These are phyloP conservation scores for Gryganskiella cystojenkinii DNA, from an alignment of 192 early-diverging fungal genomes.

Conservation along the genomic window DNA sequence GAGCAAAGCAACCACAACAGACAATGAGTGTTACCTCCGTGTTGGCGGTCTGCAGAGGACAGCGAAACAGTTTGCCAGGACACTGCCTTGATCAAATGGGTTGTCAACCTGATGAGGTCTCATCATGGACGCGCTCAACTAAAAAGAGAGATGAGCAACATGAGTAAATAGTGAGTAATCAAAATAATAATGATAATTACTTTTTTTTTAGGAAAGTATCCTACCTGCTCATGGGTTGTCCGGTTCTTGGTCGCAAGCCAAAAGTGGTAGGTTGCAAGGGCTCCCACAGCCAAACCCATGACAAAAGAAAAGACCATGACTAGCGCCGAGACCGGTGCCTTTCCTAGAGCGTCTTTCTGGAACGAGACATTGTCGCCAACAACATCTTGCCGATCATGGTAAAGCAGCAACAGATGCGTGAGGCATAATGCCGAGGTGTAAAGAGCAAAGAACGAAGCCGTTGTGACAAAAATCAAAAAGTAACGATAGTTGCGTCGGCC, in stretches of 20 bases:
- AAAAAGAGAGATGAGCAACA: background rate
- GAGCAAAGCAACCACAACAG: background rate
- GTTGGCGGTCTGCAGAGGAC: slow-evolving; percentile 66
- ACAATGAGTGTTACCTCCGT: slow-evolving; percentile 52
- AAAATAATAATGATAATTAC: background rate
- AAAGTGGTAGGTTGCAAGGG: slow-evolving; percentile 82
- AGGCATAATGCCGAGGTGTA: slow-evolving; percentile 71
- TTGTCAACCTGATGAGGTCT: slow-evolving; percentile 49
- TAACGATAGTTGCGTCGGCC: slow-evolving; percentile 85
- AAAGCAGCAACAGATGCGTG: slow-evolving; percentile 61
- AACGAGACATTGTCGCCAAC: slow-evolving; percentile 12
- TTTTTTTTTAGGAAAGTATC: background rate
- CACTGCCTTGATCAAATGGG: slow-evolving; percentile 63
- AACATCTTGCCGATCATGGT: slow-evolving; percentile 16
- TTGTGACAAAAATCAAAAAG: slow-evolving; percentile 83
- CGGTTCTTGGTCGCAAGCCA: slow-evolving; percentile 75
- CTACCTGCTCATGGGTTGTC: slow-evolving; percentile 91
- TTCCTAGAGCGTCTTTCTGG: slow-evolving; percentile 26
- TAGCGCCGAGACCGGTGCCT: slow-evolving; percentile 62
- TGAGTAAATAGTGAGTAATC: background rate
- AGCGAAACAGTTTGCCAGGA: slow-evolving; percentile 60
- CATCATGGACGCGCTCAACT: slow-evolving; percentile 54
- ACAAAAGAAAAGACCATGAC: slow-evolving; percentile 69
- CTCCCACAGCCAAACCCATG: slow-evolving; percentile 73
- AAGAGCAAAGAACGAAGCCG: slow-evolving; percentile 68